Conservation (phyloP, 805 yeast genomes). For the Myxozyma kluyveri region DNA sequence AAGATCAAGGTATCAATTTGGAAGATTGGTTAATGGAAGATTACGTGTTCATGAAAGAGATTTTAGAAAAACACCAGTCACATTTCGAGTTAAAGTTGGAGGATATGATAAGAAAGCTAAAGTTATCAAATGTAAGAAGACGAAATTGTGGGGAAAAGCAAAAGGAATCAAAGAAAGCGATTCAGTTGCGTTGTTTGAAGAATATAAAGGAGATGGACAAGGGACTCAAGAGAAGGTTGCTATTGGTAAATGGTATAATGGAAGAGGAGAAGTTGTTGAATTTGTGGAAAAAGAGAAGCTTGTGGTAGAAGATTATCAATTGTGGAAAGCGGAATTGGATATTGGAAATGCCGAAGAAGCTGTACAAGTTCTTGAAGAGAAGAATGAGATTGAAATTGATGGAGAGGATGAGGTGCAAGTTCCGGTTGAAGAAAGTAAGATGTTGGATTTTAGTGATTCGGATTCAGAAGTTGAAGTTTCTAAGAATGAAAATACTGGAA, state of each 20-base stretch:
- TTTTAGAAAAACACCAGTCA: conserved; percentile 47
- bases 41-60: conserved; percentile 56
- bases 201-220: conserved; percentile 69
- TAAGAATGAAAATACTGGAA: not conserved
- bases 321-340: conserved; percentile 7
- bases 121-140: conserved; percentile 63
- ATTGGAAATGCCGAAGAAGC: conserved; percentile 4
- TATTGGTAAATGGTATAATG: conserved; percentile 26
- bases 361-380: not conserved
- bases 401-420: not conserved
- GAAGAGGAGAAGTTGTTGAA: conserved; percentile 26
- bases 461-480: not conserved
- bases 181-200: conserved; percentile 62
- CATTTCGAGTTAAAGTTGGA: conserved; percentile 58
- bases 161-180: conserved; percentile 61
- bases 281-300: conserved; percentile 1
- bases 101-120: conserved; percentile 56
- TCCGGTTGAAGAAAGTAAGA: not conserved
- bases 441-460: not conserved
- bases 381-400: not conserved
- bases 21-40: conserved; percentile 49
- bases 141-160: conserved; percentile 88
- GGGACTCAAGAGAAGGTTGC: too few relatives aligned
- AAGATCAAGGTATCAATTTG: conserved; percentile 12
- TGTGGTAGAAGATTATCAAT: conserved; percentile 9